A percentile compares a stretch with the other conserved stretches of the same genome.
Evolutionary conservation across 192 early-diverging fungal genomes (phyloP).

Genomic region (Mortierella claussenii): DNA sequence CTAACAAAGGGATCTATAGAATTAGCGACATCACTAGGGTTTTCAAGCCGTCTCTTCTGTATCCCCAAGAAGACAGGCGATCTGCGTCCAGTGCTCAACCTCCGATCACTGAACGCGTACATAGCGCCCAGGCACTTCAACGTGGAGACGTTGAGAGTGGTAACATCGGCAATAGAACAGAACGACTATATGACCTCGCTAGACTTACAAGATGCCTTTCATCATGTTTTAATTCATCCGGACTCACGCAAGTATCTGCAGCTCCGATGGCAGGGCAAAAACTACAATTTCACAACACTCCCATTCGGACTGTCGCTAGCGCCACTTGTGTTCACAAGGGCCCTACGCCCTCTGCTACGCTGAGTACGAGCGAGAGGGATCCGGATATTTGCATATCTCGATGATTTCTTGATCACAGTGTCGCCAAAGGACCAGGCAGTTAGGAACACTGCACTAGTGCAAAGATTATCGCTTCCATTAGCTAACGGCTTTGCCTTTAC

Average conservation of each 20-base stretch:
- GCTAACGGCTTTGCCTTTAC: no score
- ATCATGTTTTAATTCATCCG: slow-evolving; percentile 44
- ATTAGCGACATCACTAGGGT: slow-evolving; percentile 13
- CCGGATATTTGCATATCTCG: slow-evolving; percentile 34
- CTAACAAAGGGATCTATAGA: slow-evolving; percentile 13
- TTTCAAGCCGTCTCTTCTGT: slow-evolving; percentile 21
- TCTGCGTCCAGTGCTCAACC: slow-evolving; percentile 21
- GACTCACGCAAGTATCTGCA: slow-evolving; percentile 38
- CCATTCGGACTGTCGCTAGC: slow-evolving; percentile 45
- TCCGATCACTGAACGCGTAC: slow-evolving; percentile 14
- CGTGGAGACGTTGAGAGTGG: slow-evolving; percentile 11
- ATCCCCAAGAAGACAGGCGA: slow-evolving; percentile 30
- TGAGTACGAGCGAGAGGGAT: slow-evolving; percentile 34
- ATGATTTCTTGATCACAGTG: slow-evolving; percentile 45
- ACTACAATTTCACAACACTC: slow-evolving; percentile 49
- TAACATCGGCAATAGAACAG: neutral
- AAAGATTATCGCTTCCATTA: no score
- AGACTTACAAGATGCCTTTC: slow-evolving; percentile 53
- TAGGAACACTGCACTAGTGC: no score
- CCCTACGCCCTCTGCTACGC: slow-evolving; percentile 22
- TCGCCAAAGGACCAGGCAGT: no score
- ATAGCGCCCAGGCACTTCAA: slow-evolving; percentile 7
- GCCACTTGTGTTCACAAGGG: slow-evolving; percentile 49
- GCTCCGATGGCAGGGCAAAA: slow-evolving; percentile 31
- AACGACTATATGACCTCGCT: slow-evolving; percentile 39